Percentiles rank a stretch among this genome's conserved stretches.
These are phyloP conservation scores for Colletotrichum salicis DNA, from an alignment of 2,329 filamentous ascomycete species.

Conservation along the genomic window DNA sequence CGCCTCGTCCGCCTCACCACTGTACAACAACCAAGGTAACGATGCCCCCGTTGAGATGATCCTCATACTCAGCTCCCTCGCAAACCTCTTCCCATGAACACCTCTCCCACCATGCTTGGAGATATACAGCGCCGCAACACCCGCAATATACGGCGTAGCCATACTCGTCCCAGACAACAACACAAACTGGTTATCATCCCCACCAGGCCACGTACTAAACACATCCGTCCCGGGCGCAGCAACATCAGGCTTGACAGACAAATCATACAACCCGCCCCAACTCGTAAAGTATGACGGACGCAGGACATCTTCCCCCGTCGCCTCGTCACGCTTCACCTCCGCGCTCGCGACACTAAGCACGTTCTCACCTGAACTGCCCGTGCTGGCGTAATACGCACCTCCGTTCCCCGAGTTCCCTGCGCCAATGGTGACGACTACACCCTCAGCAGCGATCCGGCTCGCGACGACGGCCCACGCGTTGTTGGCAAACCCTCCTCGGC, in stretches of 20 bases:
- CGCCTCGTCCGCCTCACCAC: background rate
- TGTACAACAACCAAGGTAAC: conserved; percentile 39
- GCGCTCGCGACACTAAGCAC: conserved; percentile 55
- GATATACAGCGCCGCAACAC: conserved; percentile 51
- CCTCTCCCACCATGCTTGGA: conserved; percentile 45
- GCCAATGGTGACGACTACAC: conserved; percentile 53
- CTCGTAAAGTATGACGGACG: conserved; percentile 50
- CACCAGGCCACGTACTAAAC: conserved; percentile 50
- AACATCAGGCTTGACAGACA: conserved; percentile 55
- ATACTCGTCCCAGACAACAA: conserved; percentile 61
- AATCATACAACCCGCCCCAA: conserved; percentile 46
- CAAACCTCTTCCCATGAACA: conserved; percentile 45
- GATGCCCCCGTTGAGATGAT: conserved; percentile 43
- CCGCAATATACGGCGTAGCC: conserved; percentile 59
- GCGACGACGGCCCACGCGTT: conserved; percentile 52
- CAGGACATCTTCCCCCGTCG: background rate
- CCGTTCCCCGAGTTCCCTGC: conserved; percentile 53
- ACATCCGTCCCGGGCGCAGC: conserved; percentile 53
- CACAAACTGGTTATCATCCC: conserved; percentile 43
- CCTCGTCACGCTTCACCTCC: conserved; percentile 29
- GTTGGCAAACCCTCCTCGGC: conserved; percentile 42
- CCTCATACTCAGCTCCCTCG: conserved; percentile 45
- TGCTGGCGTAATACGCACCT: conserved; percentile 52
- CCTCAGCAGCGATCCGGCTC: conserved; percentile 52
- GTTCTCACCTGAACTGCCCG: conserved; percentile 50